Evolutionary conservation across 2,329 filamentous ascomycete species (phyloP), one percentile per base, ranked within the genome.

Genomic region (Colletotrichum australisinense): DNA sequence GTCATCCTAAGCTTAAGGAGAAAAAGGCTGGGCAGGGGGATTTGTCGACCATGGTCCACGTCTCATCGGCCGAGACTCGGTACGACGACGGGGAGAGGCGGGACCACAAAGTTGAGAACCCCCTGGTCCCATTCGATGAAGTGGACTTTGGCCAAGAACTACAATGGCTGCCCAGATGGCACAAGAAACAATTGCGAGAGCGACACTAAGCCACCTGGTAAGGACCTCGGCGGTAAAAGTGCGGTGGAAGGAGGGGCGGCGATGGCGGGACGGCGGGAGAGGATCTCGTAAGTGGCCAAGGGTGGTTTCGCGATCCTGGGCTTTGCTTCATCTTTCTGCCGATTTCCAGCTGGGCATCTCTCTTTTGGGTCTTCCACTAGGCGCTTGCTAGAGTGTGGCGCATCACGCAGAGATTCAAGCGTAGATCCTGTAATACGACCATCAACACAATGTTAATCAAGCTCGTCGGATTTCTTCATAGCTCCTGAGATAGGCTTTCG

Each of bases 1-100:
- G 59, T 63, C 65, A 64, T 63, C 49, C 63, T 26, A 68, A 58
- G 57, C 22, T 35, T 42, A 46, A 26, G 35, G 46, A 22, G 57
- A 66, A 22, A 63, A 66, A 62, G 0, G 38, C 72, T 74, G 46
- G 68, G 72, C 69, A 74, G 59, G 68, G 38, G 38, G 14, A 2
- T 57, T 67, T 46, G 62, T 35, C 24, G 63, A 58, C 46, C 38
- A 35, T 35, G 32, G 32, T 12, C 32, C 32, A 24, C 63, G 72
- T 74, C 72, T 72, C 72, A 72, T 71, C 57, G 58, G 57, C 57
- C 60, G 67, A 74, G 67, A 64, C 60, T 59, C 59, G 53, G 66
- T 70, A 52, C 60, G 32, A 57, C 38, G n/a, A 35, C 32, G 32
- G 32, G 32, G 11, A 35, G 46, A 32, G 35, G 22, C 35, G 14